Evolutionary conservation across 2,329 filamentous ascomycete species (phyloP).

Genomic region (Coleophoma crateriformis): DNA sequence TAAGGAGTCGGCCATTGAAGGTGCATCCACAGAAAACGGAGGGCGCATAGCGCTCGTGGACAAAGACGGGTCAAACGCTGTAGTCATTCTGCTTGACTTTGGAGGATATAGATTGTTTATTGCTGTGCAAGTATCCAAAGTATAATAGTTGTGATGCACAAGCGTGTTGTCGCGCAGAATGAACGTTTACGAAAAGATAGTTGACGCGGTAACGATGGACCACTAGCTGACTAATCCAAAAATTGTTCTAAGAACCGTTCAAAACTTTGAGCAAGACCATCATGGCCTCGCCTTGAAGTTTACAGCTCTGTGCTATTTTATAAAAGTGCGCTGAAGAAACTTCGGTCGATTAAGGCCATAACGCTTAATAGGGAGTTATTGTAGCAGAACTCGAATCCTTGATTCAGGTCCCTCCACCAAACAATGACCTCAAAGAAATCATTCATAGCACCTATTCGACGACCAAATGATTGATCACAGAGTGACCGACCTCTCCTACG

Average conservation of each 20-base stretch:
- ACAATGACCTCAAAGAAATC: background rate
- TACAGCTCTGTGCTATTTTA: no score
- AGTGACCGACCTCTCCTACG: slow-evolving; percentile 42
- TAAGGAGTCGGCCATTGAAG: slow-evolving; percentile 70
- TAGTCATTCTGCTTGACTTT: slow-evolving; percentile 38
- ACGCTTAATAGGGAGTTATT: no score
- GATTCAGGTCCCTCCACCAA: background rate
- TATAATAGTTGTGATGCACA: background rate
- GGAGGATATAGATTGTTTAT: background rate
- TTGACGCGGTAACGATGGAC: no score
- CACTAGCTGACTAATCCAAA: no score
- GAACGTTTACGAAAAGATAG: no score
- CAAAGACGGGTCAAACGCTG: slow-evolving; percentile 63
- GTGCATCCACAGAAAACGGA: slow-evolving; percentile 47
- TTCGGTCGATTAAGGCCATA: no score
- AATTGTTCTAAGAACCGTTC: no score
- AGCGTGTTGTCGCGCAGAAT: background rate
- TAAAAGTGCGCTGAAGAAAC: no score
- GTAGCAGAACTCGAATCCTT: background rate
- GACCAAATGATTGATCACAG: slow-evolving; percentile 45
- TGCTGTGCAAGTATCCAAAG: no score
- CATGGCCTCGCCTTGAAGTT: no score
- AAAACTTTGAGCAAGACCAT: no score
- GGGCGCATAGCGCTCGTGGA: slow-evolving; percentile 49
- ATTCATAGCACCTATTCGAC: slow-evolving; percentile 10